Conservation (phyloP, 1,284 basidiomycete genomes). For the Leccinum glutinopallens region DNA sequence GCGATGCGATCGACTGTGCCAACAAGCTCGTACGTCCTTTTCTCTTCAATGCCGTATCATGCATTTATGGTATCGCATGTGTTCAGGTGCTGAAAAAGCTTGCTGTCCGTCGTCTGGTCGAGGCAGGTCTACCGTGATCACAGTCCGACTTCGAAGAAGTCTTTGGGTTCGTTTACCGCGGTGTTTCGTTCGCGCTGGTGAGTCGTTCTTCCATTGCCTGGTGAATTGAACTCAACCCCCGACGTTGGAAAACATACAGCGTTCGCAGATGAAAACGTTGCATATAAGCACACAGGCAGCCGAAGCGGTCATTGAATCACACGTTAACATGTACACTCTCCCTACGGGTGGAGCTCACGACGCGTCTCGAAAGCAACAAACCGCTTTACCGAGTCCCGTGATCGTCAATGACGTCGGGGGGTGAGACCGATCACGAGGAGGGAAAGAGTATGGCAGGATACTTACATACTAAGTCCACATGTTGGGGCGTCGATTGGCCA, state of each 20-base stretch:
- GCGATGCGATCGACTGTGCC: constrained; percentile 34
- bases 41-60: neutral
- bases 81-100: constrained; percentile 48
- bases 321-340: constrained; percentile 49
- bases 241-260: constrained; percentile 32
- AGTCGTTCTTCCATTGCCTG: too few species aligned
- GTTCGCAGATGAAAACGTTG: constrained; percentile 39
- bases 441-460: too few species aligned
- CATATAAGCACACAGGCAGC: constrained; percentile 35
- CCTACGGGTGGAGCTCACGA: neutral
- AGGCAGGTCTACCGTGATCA: constrained; percentile 40
- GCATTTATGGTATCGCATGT: neutral
- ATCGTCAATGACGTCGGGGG: constrained; percentile 10
- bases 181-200: too few species aligned
- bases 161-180: too few species aligned
- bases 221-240: too few species aligned
- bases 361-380: constrained; percentile 4
- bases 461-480: neutral
- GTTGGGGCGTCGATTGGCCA: neutral
- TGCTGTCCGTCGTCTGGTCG: constrained; percentile 40
- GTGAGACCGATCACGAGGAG: constrained; percentile 6
- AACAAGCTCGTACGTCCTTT: constrained; percentile 42
- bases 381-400: constrained; percentile 7
- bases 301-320: constrained; percentile 44
- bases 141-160: too few species aligned